phyloP scores from a whole-genome alignment of 805 yeast species.

The Saturnispora saitoi region DNA sequence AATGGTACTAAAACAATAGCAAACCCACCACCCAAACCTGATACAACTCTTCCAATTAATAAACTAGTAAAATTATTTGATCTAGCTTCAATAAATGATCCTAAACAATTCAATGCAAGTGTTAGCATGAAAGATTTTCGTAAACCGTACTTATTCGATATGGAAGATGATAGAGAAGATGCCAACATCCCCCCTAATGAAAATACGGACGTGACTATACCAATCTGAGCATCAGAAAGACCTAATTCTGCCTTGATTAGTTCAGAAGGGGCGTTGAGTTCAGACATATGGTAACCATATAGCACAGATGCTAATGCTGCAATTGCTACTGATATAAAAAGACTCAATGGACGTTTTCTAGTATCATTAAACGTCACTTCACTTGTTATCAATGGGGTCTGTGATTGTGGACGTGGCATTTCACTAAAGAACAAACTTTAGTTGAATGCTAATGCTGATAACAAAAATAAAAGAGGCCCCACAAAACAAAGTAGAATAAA shows the following conservation, averaged over 20 bases:
- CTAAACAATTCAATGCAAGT: constrained; percentile 44
- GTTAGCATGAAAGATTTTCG: constrained; percentile 44
- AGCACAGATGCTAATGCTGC: constrained; percentile 76
- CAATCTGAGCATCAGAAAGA: constrained; percentile 42
- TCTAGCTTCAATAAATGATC: constrained; percentile 52
- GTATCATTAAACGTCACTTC: background rate
- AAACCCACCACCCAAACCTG: constrained; percentile 84
- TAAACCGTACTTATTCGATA: constrained; percentile 64
- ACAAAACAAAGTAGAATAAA: background rate
- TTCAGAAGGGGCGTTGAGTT: constrained; percentile 81
- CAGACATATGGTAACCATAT: constrained; percentile 93
- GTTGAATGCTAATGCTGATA: background rate
- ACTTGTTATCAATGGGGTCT: background rate
- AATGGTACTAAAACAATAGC: constrained; percentile 82
- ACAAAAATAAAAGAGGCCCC: background rate
- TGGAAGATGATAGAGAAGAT: constrained; percentile 55
- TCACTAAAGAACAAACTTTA: background rate
- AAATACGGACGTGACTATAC: constrained; percentile 68
- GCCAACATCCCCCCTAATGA: constrained; percentile 80
- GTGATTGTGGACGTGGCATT: constrained; percentile 9
- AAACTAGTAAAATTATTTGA: constrained; percentile 38
- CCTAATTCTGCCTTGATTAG: constrained; percentile 31
- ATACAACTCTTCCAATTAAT: constrained; percentile 60
- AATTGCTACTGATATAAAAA: constrained; percentile 35
- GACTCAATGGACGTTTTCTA: background rate